Evolutionary conservation across 345 rosid genomes (phyloP).

Genomic region (Syzygium oleosum): DNA sequence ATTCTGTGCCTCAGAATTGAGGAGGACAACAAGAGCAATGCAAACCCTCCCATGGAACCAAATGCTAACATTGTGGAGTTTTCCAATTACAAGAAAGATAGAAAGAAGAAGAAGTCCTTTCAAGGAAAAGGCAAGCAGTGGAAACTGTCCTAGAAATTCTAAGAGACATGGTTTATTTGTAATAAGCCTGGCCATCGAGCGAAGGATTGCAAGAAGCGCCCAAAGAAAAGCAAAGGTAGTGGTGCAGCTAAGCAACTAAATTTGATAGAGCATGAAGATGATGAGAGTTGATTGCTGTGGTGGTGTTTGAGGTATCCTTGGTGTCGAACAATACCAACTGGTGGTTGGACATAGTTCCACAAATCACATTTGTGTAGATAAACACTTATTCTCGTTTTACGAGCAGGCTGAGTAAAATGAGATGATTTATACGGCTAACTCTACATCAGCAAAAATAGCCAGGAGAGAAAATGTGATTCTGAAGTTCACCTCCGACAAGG

Average conservation of each 20-base stretch:
- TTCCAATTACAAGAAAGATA: background rate
- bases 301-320: background rate
- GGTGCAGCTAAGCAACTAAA: background rate
- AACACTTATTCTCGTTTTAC: no score
- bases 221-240: background rate
- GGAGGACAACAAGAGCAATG: background rate
- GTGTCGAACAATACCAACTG: background rate
- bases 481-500: no score
- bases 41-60: no score
- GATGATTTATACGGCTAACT: no score
- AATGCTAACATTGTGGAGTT: background rate
- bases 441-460: no score
- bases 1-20: background rate
- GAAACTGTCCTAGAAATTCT: background rate
- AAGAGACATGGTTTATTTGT: background rate
- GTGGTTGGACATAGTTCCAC: no score
- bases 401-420: no score
- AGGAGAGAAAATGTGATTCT: no score
- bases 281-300: background rate
- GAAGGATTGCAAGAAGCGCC: background rate
- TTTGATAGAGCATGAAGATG: no score
- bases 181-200: background rate
- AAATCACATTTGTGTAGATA: no score
- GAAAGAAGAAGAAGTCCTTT: background rate
- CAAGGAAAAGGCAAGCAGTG: background rate